These are phyloP conservation scores for Verticillium albo-atrum DNA, from an alignment of 2,329 filamentous ascomycete species.

Conservation along the genomic window DNA sequence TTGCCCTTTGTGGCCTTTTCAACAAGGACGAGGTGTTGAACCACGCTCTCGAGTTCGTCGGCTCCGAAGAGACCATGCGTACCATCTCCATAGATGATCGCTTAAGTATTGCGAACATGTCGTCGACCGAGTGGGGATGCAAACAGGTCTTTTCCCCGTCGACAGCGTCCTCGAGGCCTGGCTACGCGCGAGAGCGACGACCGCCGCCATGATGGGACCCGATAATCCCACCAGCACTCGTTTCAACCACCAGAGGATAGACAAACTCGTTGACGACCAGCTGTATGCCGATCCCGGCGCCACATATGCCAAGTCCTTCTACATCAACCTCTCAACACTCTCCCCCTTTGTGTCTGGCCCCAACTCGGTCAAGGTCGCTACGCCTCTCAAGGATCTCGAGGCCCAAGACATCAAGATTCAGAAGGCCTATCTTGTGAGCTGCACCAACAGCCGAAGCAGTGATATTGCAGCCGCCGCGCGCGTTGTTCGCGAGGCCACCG, in stretches of 20 bases:
- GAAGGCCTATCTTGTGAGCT: conserved; percentile 83
- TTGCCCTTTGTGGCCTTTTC: conserved; percentile 83
- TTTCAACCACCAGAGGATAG: conserved; percentile 69
- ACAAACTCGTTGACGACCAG: conserved; percentile 65
- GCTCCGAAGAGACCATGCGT: conserved; percentile 69
- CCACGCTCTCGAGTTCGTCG: conserved; percentile 84
- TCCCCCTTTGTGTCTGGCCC: conserved; percentile 83
- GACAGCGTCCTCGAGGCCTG: conserved; percentile 68
- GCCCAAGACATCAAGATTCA: conserved; percentile 70
- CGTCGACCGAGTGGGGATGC: conserved; percentile 80
- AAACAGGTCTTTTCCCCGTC: conserved; percentile 63
- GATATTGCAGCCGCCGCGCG: conserved; percentile 78
- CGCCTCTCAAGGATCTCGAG: conserved; percentile 70
- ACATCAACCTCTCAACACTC: conserved; percentile 77
- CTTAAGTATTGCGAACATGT: conserved; percentile 75
- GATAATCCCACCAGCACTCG: conserved; percentile 42
- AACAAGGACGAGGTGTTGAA: conserved; percentile 78
- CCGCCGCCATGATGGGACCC: conserved; percentile 56
- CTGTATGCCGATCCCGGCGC: conserved; percentile 71
- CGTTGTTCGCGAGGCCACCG: conserved; percentile 77
- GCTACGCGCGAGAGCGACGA: conserved; percentile 73
- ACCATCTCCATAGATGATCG: conserved; percentile 70
- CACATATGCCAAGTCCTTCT: conserved; percentile 77
- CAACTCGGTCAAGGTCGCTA: conserved; percentile 86
- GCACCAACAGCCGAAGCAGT: conserved; percentile 79